These are phyloP conservation scores for Chrysoporthe deuterocubensis DNA, from an alignment of 2,329 filamentous ascomycete genomes.

Conservation along the genomic window DNA sequence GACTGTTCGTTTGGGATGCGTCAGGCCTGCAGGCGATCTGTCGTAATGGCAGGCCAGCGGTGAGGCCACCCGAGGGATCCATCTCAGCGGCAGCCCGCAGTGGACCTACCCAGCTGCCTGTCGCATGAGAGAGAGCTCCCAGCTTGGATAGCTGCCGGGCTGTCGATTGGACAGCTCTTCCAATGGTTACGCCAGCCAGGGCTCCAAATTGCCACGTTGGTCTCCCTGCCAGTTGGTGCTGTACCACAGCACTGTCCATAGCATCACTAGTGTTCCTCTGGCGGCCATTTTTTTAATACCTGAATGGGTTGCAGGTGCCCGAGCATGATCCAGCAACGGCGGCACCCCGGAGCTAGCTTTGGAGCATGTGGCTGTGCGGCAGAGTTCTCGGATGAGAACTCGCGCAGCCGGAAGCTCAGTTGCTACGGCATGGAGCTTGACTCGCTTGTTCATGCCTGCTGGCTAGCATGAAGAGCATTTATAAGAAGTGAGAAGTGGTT, in stretches of 20 bases:
- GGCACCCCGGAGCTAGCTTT: not conserved
- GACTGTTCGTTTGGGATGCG: not conserved
- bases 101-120: slow-evolving; percentile 2
- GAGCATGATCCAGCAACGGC: not conserved
- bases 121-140: not conserved
- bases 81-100: slow-evolving; percentile 11
- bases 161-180: too few species aligned
- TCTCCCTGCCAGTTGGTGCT: not conserved
- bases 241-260: not conserved
- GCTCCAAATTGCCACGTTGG: not conserved
- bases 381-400: not conserved
- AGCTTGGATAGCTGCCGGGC: not conserved
- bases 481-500: too few species aligned
- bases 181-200: too few species aligned
- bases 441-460: not conserved
- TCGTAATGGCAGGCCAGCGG: slow-evolving; percentile 8
- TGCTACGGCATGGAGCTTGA: not conserved
- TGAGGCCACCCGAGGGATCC: slow-evolving; percentile 13
- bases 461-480: too few species aligned
- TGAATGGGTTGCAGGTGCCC: not conserved
- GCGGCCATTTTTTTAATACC: not conserved
- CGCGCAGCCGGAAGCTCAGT: not conserved
- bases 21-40: slow-evolving; percentile 11
- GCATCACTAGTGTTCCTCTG: not conserved
- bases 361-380: not conserved